These are phyloP conservation scores for Royoungia palumana DNA, from an alignment of 768 basidiomycete genomes.

Conservation along the genomic window DNA sequence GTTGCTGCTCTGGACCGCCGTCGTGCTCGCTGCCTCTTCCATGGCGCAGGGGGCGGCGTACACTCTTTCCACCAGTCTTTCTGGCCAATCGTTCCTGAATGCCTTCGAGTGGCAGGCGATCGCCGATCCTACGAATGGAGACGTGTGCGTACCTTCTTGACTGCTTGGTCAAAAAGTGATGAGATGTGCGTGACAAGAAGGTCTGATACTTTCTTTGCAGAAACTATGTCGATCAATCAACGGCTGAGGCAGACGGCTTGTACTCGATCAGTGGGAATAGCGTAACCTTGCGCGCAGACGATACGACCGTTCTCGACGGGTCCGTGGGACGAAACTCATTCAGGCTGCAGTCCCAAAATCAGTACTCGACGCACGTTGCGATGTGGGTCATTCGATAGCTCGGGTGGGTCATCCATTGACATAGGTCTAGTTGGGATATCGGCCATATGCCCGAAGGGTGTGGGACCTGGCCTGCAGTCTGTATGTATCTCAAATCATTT, in stretches of 20 bases:
- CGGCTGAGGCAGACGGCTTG: slow-evolving; percentile 51
- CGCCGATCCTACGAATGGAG: slow-evolving; percentile 30
- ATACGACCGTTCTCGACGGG: slow-evolving; percentile 25
- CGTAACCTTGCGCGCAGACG: slow-evolving; percentile 32
- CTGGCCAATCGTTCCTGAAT: slow-evolving; percentile 47
- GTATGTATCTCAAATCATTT: slow-evolving; percentile 16
- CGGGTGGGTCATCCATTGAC: neutral
- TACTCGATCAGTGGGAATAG: slow-evolving; percentile 46
- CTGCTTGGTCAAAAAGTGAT: neutral
- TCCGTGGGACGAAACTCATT: slow-evolving; percentile 33
- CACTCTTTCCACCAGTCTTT: slow-evolving; percentile 38
- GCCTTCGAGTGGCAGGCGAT: slow-evolving; percentile 25
- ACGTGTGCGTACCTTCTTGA: slow-evolving; percentile 12
- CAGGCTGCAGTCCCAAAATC: slow-evolving; percentile 25
- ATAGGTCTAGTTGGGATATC: slow-evolving; percentile 24
- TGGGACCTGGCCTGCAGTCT: slow-evolving; percentile 39
- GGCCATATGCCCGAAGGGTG: slow-evolving; percentile 39
- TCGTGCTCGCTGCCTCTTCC: neutral
- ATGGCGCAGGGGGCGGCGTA: slow-evolving; percentile 2
- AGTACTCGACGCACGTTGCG: slow-evolving; percentile 32
- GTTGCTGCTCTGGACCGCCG: neutral
- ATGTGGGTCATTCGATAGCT: slow-evolving; percentile 13
- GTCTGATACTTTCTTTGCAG: slow-evolving; percentile 15
- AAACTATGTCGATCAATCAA: slow-evolving; percentile 43
- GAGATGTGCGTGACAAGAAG: neutral